Percentiles rank a stretch among this genome's conserved stretches.
Conservation (phyloP, 768 basidiomycete species). For the Podaxis sp. region DNA sequence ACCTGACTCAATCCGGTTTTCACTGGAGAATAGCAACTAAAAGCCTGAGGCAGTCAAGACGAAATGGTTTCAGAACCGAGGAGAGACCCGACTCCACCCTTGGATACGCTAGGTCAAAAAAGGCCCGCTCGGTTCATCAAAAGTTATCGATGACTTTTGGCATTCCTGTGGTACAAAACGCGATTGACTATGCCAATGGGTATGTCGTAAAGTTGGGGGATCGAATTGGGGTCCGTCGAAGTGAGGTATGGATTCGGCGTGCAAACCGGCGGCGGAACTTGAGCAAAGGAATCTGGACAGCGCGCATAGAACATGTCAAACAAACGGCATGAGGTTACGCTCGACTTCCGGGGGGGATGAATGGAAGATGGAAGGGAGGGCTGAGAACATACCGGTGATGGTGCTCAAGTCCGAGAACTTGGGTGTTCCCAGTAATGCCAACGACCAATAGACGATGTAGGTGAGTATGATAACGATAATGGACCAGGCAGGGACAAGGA, state of each 20-base stretch:
- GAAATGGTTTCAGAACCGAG: too few species aligned
- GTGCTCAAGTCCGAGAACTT: slow-evolving; percentile 63
- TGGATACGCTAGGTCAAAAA: too few species aligned
- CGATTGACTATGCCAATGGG: slow-evolving; percentile 82
- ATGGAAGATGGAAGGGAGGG: too few species aligned
- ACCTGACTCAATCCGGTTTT: too few species aligned
- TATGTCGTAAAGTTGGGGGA: slow-evolving; percentile 77
- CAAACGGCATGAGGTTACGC: background rate
- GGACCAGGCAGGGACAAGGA: slow-evolving; percentile 79
- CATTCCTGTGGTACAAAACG: slow-evolving; percentile 49
- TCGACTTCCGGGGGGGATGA: background rate
- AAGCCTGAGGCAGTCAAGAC: too few species aligned
- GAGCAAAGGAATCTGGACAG: slow-evolving; percentile 55
- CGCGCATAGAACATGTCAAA: background rate
- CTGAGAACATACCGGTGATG: slow-evolving; percentile 54
- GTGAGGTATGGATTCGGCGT: slow-evolving; percentile 48
- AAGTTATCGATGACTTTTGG: slow-evolving; percentile 3
- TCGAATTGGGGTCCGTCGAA: slow-evolving; percentile 43
- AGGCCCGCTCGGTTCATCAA: background rate
- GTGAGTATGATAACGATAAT: slow-evolving; percentile 70
- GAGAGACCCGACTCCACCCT: too few species aligned
- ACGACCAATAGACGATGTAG: slow-evolving; percentile 73
- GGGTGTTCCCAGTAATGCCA: slow-evolving; percentile 74
- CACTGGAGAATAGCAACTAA: too few species aligned
- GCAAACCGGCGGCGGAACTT: slow-evolving; percentile 39